phyloP scores from a whole-genome alignment of 371 early-diverging fungal species.

The Rhizopus sp. region DNA sequence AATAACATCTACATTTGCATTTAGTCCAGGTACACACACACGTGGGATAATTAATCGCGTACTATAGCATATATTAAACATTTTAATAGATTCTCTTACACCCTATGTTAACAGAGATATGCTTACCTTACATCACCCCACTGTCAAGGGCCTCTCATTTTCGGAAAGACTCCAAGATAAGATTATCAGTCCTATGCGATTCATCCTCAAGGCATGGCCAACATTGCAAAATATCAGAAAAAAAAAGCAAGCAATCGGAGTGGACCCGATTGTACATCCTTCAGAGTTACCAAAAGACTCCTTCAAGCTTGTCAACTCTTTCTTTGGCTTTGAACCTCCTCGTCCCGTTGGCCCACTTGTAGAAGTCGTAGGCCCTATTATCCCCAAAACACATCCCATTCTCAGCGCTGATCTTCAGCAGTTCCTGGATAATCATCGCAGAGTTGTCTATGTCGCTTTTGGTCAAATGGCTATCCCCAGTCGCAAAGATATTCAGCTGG shows the following conservation, averaged over 20 bases:
- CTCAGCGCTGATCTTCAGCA: conserved; percentile 14
- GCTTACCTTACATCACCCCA: background rate
- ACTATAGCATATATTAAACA: no score
- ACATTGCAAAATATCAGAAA: background rate
- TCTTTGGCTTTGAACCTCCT: conserved; percentile 27
- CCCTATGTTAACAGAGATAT: conserved; percentile 1
- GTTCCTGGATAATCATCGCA: conserved; percentile 22
- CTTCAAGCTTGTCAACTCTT: conserved; percentile 26
- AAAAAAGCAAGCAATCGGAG: background rate
- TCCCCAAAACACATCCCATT: conserved; percentile 18
- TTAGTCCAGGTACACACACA: background rate
- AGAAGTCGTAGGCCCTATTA: conserved; percentile 37
- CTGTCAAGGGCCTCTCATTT: background rate
- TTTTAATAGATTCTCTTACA: background rate
- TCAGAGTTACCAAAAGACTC: conserved; percentile 8
- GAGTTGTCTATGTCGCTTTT: conserved; percentile 43
- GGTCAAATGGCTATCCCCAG: conserved; percentile 30
- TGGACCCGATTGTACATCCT: background rate
- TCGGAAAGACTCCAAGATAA: background rate
- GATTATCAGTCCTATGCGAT: background rate
- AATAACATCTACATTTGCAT: background rate
- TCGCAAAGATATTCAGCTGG: conserved; percentile 10
- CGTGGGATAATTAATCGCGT: background rate
- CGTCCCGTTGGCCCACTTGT: conserved; percentile 35
- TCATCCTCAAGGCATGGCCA: background rate